These are phyloP conservation scores for Paramecium tetraurelia DNA, from an alignment of 73 alveolate species.

Conservation along the genomic window DNA sequence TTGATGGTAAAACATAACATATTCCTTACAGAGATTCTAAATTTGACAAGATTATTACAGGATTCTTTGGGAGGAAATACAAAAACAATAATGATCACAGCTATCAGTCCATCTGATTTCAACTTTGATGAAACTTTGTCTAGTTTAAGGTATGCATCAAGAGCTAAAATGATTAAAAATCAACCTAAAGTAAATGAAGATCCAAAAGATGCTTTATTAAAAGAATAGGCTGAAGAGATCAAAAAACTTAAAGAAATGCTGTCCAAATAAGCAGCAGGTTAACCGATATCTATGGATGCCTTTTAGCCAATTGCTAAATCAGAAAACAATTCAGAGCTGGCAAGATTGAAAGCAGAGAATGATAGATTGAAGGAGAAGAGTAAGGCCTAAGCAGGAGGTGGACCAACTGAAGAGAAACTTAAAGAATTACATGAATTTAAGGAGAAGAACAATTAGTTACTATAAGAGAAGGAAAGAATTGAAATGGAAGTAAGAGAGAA, in stretches of 20 bases:
- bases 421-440: constrained; percentile 16
- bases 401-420: background rate
- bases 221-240: constrained; percentile 95
- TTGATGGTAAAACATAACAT: constrained; percentile 89
- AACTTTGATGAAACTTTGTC: constrained; percentile 96
- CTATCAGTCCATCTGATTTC: constrained; percentile 93
- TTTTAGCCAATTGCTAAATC: background rate
- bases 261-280: background rate
- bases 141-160: constrained; percentile 96
- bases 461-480: background rate
- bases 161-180: constrained; percentile 96
- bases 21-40: constrained; percentile 98
- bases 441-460: background rate
- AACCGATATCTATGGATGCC: background rate
- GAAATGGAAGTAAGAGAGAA: constrained; percentile 12
- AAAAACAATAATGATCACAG: constrained; percentile 97
- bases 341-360: constrained; percentile 36
- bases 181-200: constrained; percentile 97
- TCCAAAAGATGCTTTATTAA: constrained; percentile 98
- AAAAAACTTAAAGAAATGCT: constrained; percentile 76
- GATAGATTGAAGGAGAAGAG: background rate
- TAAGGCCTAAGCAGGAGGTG: background rate
- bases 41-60: constrained; percentile 89
- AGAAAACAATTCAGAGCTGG: background rate
- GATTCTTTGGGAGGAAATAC: constrained; percentile 99